phyloP scores from a whole-genome alignment of 768 basidiomycete genomes.

The Boletus rex-veris region DNA sequence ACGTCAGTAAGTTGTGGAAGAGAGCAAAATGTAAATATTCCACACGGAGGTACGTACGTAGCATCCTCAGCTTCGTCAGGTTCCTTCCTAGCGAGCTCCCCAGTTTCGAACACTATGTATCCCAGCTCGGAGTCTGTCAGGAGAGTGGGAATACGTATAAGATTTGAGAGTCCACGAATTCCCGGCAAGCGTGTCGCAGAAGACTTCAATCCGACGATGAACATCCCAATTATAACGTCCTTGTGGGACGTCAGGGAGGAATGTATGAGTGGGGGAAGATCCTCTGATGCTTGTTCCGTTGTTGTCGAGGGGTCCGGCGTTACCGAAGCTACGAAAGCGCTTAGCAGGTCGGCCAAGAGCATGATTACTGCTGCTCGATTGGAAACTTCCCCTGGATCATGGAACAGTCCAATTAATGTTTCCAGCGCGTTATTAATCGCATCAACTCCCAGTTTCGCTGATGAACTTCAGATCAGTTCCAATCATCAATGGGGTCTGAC shows the following conservation, averaged over 20 bases:
- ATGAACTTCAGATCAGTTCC: constrained; percentile 6
- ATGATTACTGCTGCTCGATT: constrained; percentile 65
- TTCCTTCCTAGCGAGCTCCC: constrained; percentile 56
- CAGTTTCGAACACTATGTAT: constrained; percentile 73
- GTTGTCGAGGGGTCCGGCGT: neutral
- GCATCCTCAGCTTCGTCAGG: constrained; percentile 53
- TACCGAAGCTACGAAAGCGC: constrained; percentile 31
- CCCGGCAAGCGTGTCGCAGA: constrained; percentile 53
- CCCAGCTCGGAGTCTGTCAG: constrained; percentile 71
- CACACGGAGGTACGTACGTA: constrained; percentile 34
- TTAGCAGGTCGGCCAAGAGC: constrained; percentile 64
- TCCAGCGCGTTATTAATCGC: constrained; percentile 67
- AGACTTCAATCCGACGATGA: constrained; percentile 55
- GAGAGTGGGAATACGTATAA: constrained; percentile 62
- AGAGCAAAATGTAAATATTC: neutral
- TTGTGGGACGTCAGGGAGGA: constrained; percentile 56
- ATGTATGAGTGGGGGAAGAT: constrained; percentile 18
- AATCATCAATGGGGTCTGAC: neutral
- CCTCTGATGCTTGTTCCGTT: constrained; percentile 29
- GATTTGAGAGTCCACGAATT: constrained; percentile 58
- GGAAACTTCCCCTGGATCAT: constrained; percentile 62
- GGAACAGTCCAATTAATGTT: constrained; percentile 74
- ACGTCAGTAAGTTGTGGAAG: neutral
- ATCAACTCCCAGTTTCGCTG: constrained; percentile 68
- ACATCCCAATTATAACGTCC: constrained; percentile 68